Base-by-base conservation (phyloP, 768 basidiomycete species). In the Tulasnella sp. region DNA sequence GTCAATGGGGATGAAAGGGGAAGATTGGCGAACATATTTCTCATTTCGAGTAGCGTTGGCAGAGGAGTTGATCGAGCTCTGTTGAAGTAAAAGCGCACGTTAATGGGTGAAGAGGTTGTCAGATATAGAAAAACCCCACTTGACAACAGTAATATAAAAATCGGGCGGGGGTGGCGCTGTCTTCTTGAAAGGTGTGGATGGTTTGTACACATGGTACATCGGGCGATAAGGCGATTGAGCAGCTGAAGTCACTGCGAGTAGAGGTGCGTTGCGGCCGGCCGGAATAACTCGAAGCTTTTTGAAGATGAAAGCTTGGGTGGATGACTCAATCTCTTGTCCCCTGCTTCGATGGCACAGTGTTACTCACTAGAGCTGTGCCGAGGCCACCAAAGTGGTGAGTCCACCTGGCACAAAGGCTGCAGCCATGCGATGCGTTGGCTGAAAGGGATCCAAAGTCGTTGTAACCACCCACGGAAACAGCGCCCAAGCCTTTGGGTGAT, bases 201-300 rank as follows among this genome's bases (percentile, higher is more conserved):
- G 94, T 67, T 94, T 96, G 74, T 93, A 94, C 3, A 91, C 74
- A 66, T 96, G 85, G 70, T 77, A 98, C 72, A 96, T 97, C 2
- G 90, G 77, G 52, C 79, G 74, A 68, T 93, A 97, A 0, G 85
- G 85, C 1, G 83, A 79, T 2, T 68, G 51, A 4, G 31, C 12
- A 24, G 41, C n/a, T 50, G 64, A 60, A 31, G 67, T 63, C 3
- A 70, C 65, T 49, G 72, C 65, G 45, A 74, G 68, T 21, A 83
- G 71, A 43, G 81, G 77, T 10, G 74, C 60, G 7, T 67, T 64
- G 67, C 86, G 81, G 1, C 88, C 84, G 2, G 82, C 73, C 9
- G 85, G 79, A 24, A 92, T 78, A 67, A 92, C 78, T 22, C 90
- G 80, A 19, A 94, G 70, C 9, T 80, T 78, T 41, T 70, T 72